Evolutionary conservation across 176 grass and related monocot species (phyloP).

Genomic region (Zea luxurians): DNA sequence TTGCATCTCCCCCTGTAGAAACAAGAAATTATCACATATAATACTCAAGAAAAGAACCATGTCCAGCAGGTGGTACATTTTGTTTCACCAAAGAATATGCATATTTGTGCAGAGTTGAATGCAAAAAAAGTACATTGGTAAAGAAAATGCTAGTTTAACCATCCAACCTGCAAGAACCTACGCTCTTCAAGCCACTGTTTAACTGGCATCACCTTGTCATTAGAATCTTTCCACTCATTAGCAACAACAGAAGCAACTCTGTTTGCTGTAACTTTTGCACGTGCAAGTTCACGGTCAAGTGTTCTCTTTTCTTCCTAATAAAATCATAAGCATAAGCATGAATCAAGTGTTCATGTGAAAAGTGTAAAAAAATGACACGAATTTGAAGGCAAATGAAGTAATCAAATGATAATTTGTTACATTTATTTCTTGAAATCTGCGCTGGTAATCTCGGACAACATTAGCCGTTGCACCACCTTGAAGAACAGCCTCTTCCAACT

Average conservation of each 20-base stretch:
- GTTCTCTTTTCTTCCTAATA: slow-evolving; percentile 92
- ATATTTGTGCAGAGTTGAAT: slow-evolving; percentile 17
- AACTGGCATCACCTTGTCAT: slow-evolving; percentile 99
- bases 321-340: slow-evolving; percentile 38
- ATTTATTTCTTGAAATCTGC: slow-evolving; percentile 98
- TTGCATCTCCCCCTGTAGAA: slow-evolving; percentile 84
- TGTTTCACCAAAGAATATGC: slow-evolving; percentile 6
- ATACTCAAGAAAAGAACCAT: neutral
- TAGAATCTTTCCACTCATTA: slow-evolving; percentile 99
- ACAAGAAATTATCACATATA: slow-evolving; percentile 21
- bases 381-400: slow-evolving; percentile 25
- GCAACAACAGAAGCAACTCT: slow-evolving; percentile 94
- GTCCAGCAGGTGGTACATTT: slow-evolving; percentile 3
- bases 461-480: slow-evolving; percentile 85
- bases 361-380: neutral
- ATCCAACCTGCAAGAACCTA: slow-evolving; percentile 82
- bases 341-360: slow-evolving; percentile 6
- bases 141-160: slow-evolving; percentile 34
- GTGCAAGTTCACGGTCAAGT: slow-evolving; percentile 92
- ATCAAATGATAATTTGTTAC: slow-evolving; percentile 46
- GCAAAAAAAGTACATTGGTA: slow-evolving; percentile 8
- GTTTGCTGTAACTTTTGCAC: slow-evolving; percentile 91
- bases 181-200: slow-evolving; percentile 99
- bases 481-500: slow-evolving; percentile 88
- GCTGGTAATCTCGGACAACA: slow-evolving; percentile 95